Evolutionary conservation across 495 filamentous ascomycete genomes (phyloP).

Genomic region (Penicillium maclennaniae): DNA sequence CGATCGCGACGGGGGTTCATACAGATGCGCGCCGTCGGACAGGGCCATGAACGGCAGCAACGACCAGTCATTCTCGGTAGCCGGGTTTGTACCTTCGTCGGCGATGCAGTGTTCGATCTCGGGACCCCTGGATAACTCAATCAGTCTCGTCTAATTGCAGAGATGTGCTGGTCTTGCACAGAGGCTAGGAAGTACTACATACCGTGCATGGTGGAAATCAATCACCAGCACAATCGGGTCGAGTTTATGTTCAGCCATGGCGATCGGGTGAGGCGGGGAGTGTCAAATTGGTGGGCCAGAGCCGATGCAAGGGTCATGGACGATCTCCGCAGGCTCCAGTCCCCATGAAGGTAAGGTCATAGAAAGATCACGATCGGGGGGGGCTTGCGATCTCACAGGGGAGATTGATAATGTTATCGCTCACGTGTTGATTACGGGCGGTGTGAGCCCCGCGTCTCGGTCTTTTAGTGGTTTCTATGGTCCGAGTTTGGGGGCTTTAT

Average conservation of each 20-base stretch:
- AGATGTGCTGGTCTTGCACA: not conserved
- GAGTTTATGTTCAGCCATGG: constrained; percentile 35
- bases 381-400: constrained; percentile 15
- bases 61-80: constrained; percentile 84
- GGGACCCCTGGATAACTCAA: constrained; percentile 60
- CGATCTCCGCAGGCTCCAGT: constrained; percentile 12
- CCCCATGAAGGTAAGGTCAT: constrained; percentile 10
- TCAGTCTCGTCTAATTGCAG: not conserved
- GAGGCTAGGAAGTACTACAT: constrained; percentile 15
- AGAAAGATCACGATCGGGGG: not conserved
- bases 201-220: constrained; percentile 94
- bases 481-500: too few relatives aligned
- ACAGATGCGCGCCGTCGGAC: constrained; percentile 93
- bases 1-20: constrained; percentile 26
- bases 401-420: constrained; percentile 26
- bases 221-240: constrained; percentile 78
- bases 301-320: constrained; percentile 8
- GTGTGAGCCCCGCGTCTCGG: constrained; percentile 20
- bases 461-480: too few relatives aligned
- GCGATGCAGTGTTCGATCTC: constrained; percentile 93
- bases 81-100: constrained; percentile 74
- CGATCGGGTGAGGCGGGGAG: constrained; percentile 14
- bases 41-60: constrained; percentile 97
- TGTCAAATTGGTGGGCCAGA: not conserved
- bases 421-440: constrained; percentile 28